phyloP scores from a whole-genome alignment of 2,329 filamentous ascomycete species.

The Colletotrichum gigasporum region DNA sequence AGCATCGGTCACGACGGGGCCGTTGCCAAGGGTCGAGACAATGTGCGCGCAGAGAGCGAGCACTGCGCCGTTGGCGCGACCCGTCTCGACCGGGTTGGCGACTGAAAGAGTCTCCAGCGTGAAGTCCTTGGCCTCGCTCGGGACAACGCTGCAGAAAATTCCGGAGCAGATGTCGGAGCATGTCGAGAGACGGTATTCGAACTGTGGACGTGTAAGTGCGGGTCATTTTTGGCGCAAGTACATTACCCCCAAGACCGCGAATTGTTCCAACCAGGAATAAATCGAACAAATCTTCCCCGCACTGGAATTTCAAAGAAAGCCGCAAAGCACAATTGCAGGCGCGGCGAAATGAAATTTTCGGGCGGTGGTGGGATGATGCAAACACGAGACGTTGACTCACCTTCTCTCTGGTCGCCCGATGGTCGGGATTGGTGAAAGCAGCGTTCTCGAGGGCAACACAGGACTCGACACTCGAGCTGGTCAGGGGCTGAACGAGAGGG shows the following conservation, averaged over 20 bases:
- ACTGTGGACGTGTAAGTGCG: slow-evolving; percentile 54
- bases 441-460: slow-evolving; percentile 64
- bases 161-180: slow-evolving; percentile 84
- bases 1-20: slow-evolving; percentile 72
- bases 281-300: no score
- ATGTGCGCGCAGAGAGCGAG: slow-evolving; percentile 80
- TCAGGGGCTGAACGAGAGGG: slow-evolving; percentile 79
- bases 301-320: background rate
- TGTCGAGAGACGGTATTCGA: slow-evolving; percentile 77
- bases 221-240: background rate
- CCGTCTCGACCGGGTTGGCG: slow-evolving; percentile 67
- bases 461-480: slow-evolving; percentile 70
- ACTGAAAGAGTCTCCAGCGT: slow-evolving; percentile 62
- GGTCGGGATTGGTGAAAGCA: slow-evolving; percentile 58
- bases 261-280: no score
- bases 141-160: slow-evolving; percentile 75
- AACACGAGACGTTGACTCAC: slow-evolving; percentile 43
- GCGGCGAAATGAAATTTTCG: background rate
- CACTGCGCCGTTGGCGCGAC: slow-evolving; percentile 62
- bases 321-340: no score
- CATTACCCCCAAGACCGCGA: no score
- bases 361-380: no score
- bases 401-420: slow-evolving; percentile 64
- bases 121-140: slow-evolving; percentile 56
- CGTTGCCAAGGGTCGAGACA: slow-evolving; percentile 76